Conservation (phyloP, 495 filamentous ascomycete species). For the Hypoxylon fuscum region DNA sequence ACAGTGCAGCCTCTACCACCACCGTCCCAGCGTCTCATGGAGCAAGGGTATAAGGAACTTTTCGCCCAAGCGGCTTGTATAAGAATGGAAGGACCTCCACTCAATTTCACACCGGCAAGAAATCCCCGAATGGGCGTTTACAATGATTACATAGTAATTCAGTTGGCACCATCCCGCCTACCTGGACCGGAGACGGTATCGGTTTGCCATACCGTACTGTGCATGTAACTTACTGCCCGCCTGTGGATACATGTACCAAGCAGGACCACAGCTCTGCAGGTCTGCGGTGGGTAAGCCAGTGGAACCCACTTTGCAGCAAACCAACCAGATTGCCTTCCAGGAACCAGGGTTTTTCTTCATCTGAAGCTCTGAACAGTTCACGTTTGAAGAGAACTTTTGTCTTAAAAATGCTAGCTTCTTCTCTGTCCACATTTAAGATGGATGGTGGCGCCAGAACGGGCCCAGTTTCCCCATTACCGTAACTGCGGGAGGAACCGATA, state of each 20-base stretch:
- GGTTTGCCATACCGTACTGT: slow-evolving; percentile 8
- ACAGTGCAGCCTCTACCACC: slow-evolving; percentile 18
- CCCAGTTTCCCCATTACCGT: slow-evolving; percentile 9
- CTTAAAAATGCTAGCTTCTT: slow-evolving; percentile 1
- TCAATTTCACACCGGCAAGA: slow-evolving; percentile 33
- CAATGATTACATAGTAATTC: slow-evolving; percentile 29
- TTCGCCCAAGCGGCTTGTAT: slow-evolving; percentile 38
- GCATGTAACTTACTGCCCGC: slow-evolving; percentile 5
- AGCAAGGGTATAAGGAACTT: slow-evolving; percentile 34
- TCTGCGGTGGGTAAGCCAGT: slow-evolving; percentile 21
- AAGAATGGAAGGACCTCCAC: slow-evolving; percentile 39
- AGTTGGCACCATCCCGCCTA: slow-evolving; percentile 26
- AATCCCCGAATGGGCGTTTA: slow-evolving; percentile 37
- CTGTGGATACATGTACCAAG: background rate
- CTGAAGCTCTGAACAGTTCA: slow-evolving; percentile 34
- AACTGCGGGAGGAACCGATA: slow-evolving; percentile 35
- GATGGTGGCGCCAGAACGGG: too few species aligned
- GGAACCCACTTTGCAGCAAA: slow-evolving; percentile 17
- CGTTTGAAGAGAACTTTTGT: slow-evolving; percentile 17
- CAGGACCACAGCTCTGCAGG: slow-evolving; percentile 17
- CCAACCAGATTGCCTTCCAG: slow-evolving; percentile 32
- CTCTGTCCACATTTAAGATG: too few species aligned
- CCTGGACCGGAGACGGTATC: slow-evolving; percentile 35
- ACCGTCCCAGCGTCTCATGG: background rate
- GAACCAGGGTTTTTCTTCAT: slow-evolving; percentile 37